These are phyloP conservation scores for Penicillium odoratum DNA, from an alignment of 495 filamentous ascomycete species.

Conservation along the genomic window DNA sequence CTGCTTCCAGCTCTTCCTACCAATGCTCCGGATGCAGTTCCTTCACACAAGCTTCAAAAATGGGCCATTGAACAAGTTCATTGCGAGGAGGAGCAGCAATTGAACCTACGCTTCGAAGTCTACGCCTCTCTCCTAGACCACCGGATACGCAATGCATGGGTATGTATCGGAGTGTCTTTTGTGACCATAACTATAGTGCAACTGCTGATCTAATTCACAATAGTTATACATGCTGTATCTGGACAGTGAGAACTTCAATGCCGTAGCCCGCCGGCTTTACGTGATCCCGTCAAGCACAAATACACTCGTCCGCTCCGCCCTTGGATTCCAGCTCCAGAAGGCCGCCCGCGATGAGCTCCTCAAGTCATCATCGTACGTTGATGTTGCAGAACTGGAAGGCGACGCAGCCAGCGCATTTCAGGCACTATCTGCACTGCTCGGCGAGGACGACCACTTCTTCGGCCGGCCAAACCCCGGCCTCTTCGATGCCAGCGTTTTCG, in stretches of 20 bases:
- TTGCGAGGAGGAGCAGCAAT: slow-evolving; percentile 50
- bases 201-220: not conserved
- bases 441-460: slow-evolving; percentile 67
- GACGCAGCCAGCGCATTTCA: slow-evolving; percentile 71
- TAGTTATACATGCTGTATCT: slow-evolving; percentile 83
- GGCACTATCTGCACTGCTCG: slow-evolving; percentile 71
- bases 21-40: slow-evolving; percentile 47
- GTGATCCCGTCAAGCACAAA: slow-evolving; percentile 63
- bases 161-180: slow-evolving; percentile 34
- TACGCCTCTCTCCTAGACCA: slow-evolving; percentile 80
- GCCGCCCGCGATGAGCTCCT: slow-evolving; percentile 74
- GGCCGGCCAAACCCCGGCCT: slow-evolving; percentile 59
- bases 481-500: slow-evolving; percentile 87
- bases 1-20: slow-evolving; percentile 59
- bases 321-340: slow-evolving; percentile 64
- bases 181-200: not conserved
- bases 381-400: slow-evolving; percentile 61
- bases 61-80: slow-evolving; percentile 61
- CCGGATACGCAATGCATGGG: slow-evolving; percentile 83
- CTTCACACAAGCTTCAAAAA: slow-evolving; percentile 64
- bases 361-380: slow-evolving; percentile 60
- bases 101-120: slow-evolving; percentile 66
- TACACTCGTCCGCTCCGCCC: slow-evolving; percentile 55
- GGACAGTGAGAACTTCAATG: slow-evolving; percentile 58
- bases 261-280: slow-evolving; percentile 69